Base-by-base conservation (phyloP, 1,139 yeast species). In the Saccharomycopsis hybrid region DNA sequence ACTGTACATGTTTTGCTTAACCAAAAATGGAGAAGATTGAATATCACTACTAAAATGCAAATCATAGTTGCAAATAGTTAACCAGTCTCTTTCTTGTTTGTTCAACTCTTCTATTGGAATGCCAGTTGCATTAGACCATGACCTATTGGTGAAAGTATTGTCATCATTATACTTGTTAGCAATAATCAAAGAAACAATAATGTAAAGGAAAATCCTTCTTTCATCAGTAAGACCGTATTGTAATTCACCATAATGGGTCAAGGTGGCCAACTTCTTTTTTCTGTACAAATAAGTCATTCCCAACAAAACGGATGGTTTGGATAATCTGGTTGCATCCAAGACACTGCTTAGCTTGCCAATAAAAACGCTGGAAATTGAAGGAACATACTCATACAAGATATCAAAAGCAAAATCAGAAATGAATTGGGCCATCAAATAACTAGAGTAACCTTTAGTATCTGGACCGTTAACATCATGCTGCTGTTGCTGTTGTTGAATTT, bases 161-260 rank as follows among this genome's bases (percentile, higher is more conserved):
- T 92, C 98, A 66, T 92, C 97, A 63, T 90, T 89, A 65, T 89
- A 87, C 68, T 92, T 92, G 70, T 92, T 92, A 43, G 97, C 95
- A 56, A 92, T 72, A 40, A 92, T 77, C 45, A 92, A 73, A 1
- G 95, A 76, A 32, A 85, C 75, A 44, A 85, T 81, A 51, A 88
- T 70, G 61, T 78, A 74, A 56, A 78, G 74, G 60, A 84, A 86
- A 51, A 83, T 76, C 30, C 73, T 75, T 53, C 62, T 66, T 58
- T 63, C 74, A 53, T 50, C 47, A 9, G 35, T 13, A n/a, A 46
- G 4, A 5, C 25, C 25, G 30, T 42, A 43, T 32, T 45, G 49
- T 30, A 50, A 41, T 57, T 74, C 78, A 4, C 48, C 51, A 24
- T 41, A 32, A 13, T 45, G 46, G 18, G 43, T 35, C 30, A 39